Conservation (phyloP, 2,329 filamentous ascomycete genomes). For the Ophiostoma ips region DNA sequence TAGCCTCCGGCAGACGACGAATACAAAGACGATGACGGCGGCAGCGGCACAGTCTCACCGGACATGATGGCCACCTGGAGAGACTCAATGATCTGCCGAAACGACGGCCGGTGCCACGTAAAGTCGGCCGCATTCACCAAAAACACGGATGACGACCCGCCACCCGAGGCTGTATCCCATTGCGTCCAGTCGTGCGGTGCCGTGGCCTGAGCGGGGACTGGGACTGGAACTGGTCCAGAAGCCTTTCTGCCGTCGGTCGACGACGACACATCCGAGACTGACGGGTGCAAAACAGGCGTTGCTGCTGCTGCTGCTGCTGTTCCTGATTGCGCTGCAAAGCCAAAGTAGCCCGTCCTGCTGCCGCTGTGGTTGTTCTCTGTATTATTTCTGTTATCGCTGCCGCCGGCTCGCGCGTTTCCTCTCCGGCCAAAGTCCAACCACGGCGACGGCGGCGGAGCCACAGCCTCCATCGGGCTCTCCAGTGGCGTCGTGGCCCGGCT, state of each 20-base stretch:
- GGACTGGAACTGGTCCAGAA: no score
- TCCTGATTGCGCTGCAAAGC: no score
- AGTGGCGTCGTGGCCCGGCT: neutral
- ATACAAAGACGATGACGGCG: neutral
- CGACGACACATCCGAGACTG: neutral
- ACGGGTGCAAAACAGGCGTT: neutral
- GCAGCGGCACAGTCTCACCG: conserved; percentile 12
- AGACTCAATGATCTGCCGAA: conserved; percentile 30
- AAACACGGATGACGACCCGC: neutral
- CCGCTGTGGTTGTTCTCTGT: neutral
- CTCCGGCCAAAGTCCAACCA: neutral
- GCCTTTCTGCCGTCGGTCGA: no score
- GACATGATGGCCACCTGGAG: conserved; percentile 30
- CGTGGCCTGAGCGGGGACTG: neutral
- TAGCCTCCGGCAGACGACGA: neutral
- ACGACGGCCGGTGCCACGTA: conserved; percentile 27
- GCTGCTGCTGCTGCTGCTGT: no score
- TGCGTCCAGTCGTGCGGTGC: neutral
- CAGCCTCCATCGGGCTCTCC: neutral
- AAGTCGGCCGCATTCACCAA: conserved; percentile 11
- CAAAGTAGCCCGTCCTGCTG: neutral
- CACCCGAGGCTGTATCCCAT: neutral
- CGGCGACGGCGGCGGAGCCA: neutral
- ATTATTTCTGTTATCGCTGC: neutral
- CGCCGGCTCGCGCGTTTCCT: neutral